Base-by-base conservation (phyloP, 176 grass and related monocot species). In the Paspalum vaginatum region DNA sequence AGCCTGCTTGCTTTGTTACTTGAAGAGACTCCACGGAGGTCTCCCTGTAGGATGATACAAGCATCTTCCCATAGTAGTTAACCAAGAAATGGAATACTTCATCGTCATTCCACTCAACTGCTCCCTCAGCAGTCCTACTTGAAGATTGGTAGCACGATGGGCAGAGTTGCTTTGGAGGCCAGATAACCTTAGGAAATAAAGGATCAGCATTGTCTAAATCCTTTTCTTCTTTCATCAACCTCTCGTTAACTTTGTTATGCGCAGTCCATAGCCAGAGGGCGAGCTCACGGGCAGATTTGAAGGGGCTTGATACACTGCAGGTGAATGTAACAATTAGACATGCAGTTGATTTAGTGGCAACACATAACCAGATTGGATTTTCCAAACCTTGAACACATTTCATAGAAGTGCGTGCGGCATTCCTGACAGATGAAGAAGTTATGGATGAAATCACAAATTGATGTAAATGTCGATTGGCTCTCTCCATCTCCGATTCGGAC, bases 161-260 rank as follows among this genome's bases (percentile, higher is more conserved):
- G 63, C 96, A 98, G 22, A 95, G 92, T 57, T 93, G 78, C 59
- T 75, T 90, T 73, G 86, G 81, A 64, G 96, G 96, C 96, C 96
- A 98, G 57, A 89, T 58, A 43, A 83, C 74, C 79, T 98, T 98
- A 22, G 92, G 96, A 71, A 98, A 98, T 69, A 65, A 89, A 45
- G 96, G 86, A 72, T 98, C 96, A 76, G 74, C 90, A 39, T 86
- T 98, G 49, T 62, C 79, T 61, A 93, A 70, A 32, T 75, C 61
- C 45, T 98, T 89, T 80, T 98, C 96, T 81, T 93, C 87, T 93
- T 95, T 94, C 88, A 89, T 93, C 78, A 98, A 76, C 65, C 96
- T 94, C 84, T 95, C 75, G n/a, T 98, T 95, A 41, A 98, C 96
- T 91, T 95, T 93, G 81, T 98, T 98, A 87, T 98, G 96, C 54